Conservation (phyloP, 495 filamentous ascomycete species). For the Aspergillus wentii region DNA sequence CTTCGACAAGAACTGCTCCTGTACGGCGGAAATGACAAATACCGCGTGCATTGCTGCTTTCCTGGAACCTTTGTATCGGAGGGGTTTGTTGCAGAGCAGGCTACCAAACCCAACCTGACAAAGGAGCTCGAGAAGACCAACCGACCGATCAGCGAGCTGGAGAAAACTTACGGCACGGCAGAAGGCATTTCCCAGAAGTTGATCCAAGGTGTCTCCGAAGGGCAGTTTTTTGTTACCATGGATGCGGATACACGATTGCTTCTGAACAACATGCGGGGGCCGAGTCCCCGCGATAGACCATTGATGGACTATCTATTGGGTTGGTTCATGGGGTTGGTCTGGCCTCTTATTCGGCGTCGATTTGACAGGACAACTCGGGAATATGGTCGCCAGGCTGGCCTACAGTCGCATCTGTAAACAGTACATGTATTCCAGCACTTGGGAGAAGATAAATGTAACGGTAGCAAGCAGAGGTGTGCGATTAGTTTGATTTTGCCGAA, state of each 20-base stretch:
- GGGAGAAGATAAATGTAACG: too few species aligned
- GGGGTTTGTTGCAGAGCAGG: slow-evolving; percentile 25
- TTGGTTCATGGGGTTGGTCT: slow-evolving; percentile 11
- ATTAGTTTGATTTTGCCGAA: too few species aligned
- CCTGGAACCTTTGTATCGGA: slow-evolving; percentile 26
- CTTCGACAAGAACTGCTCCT: slow-evolving; percentile 28
- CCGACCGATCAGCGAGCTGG: not conserved
- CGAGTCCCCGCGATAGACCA: slow-evolving; percentile 14
- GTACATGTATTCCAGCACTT: too few species aligned
- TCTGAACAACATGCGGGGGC: slow-evolving; percentile 24
- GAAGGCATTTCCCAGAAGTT: slow-evolving; percentile 6
- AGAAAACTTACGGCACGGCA: slow-evolving; percentile 1
- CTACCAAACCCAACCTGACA: slow-evolving; percentile 26
- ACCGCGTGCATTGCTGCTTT: slow-evolving; percentile 24
- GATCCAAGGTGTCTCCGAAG: slow-evolving; percentile 7
- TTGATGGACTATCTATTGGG: too few species aligned
- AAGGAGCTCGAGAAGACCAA: slow-evolving; percentile 29
- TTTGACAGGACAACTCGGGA: too few species aligned
- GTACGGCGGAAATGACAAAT: slow-evolving; percentile 11
- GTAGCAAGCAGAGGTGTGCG: too few species aligned
- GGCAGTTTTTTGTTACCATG: slow-evolving; percentile 9
- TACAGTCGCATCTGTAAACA: too few species aligned
- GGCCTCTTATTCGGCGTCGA: too few species aligned
- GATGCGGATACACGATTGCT: slow-evolving; percentile 12
- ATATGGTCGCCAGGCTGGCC: too few species aligned